Evolutionary conservation across 768 basidiomycete genomes (phyloP).

Genomic region (Megacollybia marginata): DNA sequence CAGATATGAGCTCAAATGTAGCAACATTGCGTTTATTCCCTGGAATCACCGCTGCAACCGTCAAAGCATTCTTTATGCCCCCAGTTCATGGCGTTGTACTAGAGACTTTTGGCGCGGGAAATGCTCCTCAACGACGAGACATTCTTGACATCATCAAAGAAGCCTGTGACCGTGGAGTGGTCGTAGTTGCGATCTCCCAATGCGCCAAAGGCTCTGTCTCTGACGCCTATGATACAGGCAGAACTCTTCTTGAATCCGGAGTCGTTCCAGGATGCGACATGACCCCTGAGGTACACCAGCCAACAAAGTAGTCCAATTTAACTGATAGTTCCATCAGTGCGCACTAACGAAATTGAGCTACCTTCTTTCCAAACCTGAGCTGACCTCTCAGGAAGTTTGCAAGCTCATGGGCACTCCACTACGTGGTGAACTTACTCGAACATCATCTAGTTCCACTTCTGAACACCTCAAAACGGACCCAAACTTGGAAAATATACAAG

Average conservation of each 20-base stretch:
- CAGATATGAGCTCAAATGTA: conserved; percentile 78
- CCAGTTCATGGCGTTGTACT: conserved; percentile 78
- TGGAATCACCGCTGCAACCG: conserved; percentile 69
- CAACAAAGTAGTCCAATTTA: neutral
- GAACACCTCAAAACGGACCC: conserved; percentile 37
- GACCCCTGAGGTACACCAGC: conserved; percentile 76
- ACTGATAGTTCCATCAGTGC: conserved; percentile 41
- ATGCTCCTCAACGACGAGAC: conserved; percentile 79
- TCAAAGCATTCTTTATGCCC: conserved; percentile 69
- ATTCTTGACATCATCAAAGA: conserved; percentile 70
- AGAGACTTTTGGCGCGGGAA: conserved; percentile 90
- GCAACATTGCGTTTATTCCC: conserved; percentile 83
- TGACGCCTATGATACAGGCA: conserved; percentile 75
- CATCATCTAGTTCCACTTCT: conserved; percentile 33
- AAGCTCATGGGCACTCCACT: conserved; percentile 69
- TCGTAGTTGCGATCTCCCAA: conserved; percentile 89
- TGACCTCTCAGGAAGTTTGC: conserved; percentile 61
- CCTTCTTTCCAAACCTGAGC: conserved; percentile 79
- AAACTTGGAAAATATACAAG: conserved; percentile 54
- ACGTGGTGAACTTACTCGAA: conserved; percentile 79
- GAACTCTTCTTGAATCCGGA: conserved; percentile 61
- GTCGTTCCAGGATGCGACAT: conserved; percentile 85
- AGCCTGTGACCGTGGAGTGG: conserved; percentile 75
- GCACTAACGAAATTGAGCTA: conserved; percentile 88
- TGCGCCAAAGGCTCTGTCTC: conserved; percentile 84